Percentiles rank a stretch among this genome's conserved stretches.
Conservation (phyloP, 2,329 filamentous ascomycete species). For the Ophiostoma ulmi region DNA sequence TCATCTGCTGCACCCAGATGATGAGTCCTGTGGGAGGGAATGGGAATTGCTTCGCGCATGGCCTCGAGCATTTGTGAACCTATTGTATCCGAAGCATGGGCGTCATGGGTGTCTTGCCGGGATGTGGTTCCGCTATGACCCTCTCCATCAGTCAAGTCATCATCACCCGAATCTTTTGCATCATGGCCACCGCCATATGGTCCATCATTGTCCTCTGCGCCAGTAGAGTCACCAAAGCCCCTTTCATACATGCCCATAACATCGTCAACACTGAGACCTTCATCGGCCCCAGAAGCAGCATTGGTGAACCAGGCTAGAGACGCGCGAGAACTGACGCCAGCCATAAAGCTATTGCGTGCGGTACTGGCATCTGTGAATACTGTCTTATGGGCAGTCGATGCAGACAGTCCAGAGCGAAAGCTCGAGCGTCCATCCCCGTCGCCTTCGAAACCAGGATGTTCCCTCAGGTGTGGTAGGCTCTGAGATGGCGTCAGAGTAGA, state of each 20-base stretch:
- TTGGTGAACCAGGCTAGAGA: slow-evolving; percentile 46
- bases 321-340: slow-evolving; percentile 70
- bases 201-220: slow-evolving; percentile 39
- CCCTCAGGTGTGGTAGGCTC: slow-evolving; percentile 19
- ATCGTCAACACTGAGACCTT: slow-evolving; percentile 59
- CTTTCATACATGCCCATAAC: slow-evolving; percentile 66
- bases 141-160: slow-evolving; percentile 31
- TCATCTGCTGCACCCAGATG: slow-evolving; percentile 24
- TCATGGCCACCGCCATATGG: slow-evolving; percentile 28
- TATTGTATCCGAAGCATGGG: slow-evolving; percentile 31
- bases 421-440: slow-evolving; percentile 52
- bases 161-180: slow-evolving; percentile 35
- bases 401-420: slow-evolving; percentile 52
- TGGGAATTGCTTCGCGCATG: slow-evolving; percentile 36
- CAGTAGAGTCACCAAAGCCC: slow-evolving; percentile 53
- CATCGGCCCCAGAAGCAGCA: slow-evolving; percentile 41
- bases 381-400: slow-evolving; percentile 54
- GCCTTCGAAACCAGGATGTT: slow-evolving; percentile 44
- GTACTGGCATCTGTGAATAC: slow-evolving; percentile 50
- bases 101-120: slow-evolving; percentile 30
- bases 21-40: slow-evolving; percentile 26
- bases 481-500: slow-evolving; percentile 25
- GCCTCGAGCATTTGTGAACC: slow-evolving; percentile 40
- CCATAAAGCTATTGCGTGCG: slow-evolving; percentile 75
- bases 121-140: slow-evolving; percentile 7